A percentile compares a stretch with the other conserved stretches of the same genome.
Conservation (phyloP, 306 rosid species). For the Sophora flavescens region DNA sequence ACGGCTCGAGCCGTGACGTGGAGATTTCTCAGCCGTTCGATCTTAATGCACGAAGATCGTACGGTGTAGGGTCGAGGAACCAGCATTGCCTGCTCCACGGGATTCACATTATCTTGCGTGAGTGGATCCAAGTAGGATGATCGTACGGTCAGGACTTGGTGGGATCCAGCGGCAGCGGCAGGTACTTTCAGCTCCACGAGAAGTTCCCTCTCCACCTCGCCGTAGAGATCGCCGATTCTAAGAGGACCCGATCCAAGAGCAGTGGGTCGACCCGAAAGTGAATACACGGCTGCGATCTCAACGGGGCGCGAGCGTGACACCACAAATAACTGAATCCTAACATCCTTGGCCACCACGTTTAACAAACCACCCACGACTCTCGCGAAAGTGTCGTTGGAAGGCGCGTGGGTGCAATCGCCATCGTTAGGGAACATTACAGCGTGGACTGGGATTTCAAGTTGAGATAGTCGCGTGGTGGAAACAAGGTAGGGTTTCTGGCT, state of each 20-base stretch:
- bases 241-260: conserved; percentile 55
- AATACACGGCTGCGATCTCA: conserved; percentile 77
- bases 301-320: conserved; percentile 61
- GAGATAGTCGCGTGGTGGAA: conserved; percentile 62
- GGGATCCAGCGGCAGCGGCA: conserved; percentile 64
- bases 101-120: conserved; percentile 56
- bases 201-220: conserved; percentile 78
- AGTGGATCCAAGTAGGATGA: conserved; percentile 67
- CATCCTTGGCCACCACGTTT: conserved; percentile 72
- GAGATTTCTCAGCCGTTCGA: conserved; percentile 70
- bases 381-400: conserved; percentile 56
- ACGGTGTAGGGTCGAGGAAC: conserved; percentile 76
- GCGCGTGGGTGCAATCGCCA: conserved; percentile 45
- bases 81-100: conserved; percentile 63
- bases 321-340: conserved; percentile 67
- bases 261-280: conserved; percentile 62
- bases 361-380: conserved; percentile 60
- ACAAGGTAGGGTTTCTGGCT: conserved; percentile 45
- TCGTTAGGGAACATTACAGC: conserved; percentile 51
- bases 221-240: conserved; percentile 65
- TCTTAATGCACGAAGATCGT: conserved; percentile 57
- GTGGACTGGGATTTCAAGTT: conserved; percentile 73
- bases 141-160: conserved; percentile 70
- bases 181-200: conserved; percentile 78
- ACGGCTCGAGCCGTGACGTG: conserved; percentile 82